Conservation (phyloP, 1,139 yeast genomes). For the Candida sp. region DNA sequence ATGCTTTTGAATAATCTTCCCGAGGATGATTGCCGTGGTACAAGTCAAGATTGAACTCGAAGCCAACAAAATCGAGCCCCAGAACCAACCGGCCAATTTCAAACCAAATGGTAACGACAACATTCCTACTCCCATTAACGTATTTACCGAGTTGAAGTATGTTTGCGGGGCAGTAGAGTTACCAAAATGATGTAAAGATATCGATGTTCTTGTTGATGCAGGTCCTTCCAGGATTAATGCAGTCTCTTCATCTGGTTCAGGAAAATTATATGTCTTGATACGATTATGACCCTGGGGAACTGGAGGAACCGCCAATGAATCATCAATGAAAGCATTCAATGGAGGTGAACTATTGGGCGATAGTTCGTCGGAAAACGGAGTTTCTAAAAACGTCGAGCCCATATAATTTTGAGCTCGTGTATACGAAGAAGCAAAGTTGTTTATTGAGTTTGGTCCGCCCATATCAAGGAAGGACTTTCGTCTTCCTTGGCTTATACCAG, state of each 20-base stretch:
- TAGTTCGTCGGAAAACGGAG: slow-evolving; percentile 13
- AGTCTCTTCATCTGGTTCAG: slow-evolving; percentile 13
- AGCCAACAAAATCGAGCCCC: slow-evolving; percentile 54
- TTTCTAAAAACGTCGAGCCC: slow-evolving; percentile 23
- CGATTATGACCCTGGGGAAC: slow-evolving; percentile 12
- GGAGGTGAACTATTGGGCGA: slow-evolving; percentile 17
- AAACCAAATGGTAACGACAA: slow-evolving; percentile 82
- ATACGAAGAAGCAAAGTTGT: slow-evolving; percentile 76
- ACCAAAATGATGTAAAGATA: slow-evolving; percentile 14
- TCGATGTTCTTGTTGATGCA: slow-evolving; percentile 4
- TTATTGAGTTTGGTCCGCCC: slow-evolving; percentile 64
- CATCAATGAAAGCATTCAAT: slow-evolving; percentile 4
- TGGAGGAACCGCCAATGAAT: not conserved
- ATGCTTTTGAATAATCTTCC: slow-evolving; percentile 25
- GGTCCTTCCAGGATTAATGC: slow-evolving; percentile 7
- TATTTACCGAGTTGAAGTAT: slow-evolving; percentile 80
- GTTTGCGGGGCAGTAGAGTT: slow-evolving; percentile 78
- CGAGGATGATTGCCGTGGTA: slow-evolving; percentile 60
- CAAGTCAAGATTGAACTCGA: slow-evolving; percentile 62
- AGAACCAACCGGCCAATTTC: slow-evolving; percentile 74
- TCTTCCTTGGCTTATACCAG: slow-evolving; percentile 2
- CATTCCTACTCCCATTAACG: slow-evolving; percentile 82
- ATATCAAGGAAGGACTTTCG: slow-evolving; percentile 22
- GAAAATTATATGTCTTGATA: slow-evolving; percentile 12
- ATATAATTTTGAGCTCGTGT: slow-evolving; percentile 68